A percentile compares a stretch with the other conserved stretches of the same genome.
phyloP scores from a whole-genome alignment of 768 basidiomycete genomes.

The Xanthoconium stramineum region DNA sequence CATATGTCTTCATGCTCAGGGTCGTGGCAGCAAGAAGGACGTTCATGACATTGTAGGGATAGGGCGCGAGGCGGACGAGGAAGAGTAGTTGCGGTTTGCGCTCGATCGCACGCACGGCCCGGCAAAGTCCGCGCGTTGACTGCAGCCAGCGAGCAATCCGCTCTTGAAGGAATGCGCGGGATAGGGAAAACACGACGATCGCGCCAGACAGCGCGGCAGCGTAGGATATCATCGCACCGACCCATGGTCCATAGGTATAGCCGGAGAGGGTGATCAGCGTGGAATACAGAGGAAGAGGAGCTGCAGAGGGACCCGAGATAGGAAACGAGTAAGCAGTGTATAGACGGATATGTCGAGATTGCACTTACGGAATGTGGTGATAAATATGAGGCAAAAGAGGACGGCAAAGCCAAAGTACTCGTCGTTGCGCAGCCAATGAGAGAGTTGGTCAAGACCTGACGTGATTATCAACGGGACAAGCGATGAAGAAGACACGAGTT shows the following conservation, averaged over 20 bases:
- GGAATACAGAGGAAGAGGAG: constrained; percentile 89
- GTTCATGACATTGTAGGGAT: constrained; percentile 95
- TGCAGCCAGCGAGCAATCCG: constrained; percentile 71
- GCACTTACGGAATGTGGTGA: constrained; percentile 82
- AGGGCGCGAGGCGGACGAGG: constrained; percentile 88
- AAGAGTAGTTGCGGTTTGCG: constrained; percentile 84
- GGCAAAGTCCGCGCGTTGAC: constrained; percentile 66
- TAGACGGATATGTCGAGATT: constrained; percentile 1
- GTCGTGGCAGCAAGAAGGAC: constrained; percentile 85
- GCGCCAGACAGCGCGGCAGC: constrained; percentile 83
- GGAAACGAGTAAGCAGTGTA: constrained; percentile 9
- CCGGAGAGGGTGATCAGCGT: constrained; percentile 90
- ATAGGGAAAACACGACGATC: constrained; percentile 76
- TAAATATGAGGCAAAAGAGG: constrained; percentile 78
- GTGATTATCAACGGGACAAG: too few relatives aligned
- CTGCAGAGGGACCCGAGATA: constrained; percentile 35
- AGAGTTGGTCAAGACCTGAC: constrained; percentile 72
- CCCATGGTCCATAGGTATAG: constrained; percentile 84
- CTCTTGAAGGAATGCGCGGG: constrained; percentile 69
- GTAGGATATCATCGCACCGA: constrained; percentile 85
- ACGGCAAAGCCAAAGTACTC: constrained; percentile 71
- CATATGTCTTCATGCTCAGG: constrained; percentile 76
- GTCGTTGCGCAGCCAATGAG: constrained; percentile 72
- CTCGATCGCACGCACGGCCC: constrained; percentile 85
- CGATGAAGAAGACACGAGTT: background rate